Evolutionary conservation across 2,329 filamentous ascomycete species (phyloP).

Genomic region (Shiraia sp.): DNA sequence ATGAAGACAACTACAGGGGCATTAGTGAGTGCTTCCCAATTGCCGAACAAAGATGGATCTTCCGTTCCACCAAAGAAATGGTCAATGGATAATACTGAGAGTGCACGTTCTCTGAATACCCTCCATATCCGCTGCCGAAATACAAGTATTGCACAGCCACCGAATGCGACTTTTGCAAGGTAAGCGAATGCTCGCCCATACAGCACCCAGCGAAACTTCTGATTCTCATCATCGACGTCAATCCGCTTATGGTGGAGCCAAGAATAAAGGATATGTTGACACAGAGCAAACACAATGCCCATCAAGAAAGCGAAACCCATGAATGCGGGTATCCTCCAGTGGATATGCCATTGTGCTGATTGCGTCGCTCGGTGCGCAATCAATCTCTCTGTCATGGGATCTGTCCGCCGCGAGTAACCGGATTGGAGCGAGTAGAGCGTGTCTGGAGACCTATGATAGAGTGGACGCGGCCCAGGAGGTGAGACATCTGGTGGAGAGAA

Average conservation of each 20-base stretch:
- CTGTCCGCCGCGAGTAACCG: conserved; percentile 27
- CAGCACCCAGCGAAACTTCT: conserved; percentile 37
- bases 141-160: conserved; percentile 34
- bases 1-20: conserved; percentile 32
- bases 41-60: conserved; percentile 38
- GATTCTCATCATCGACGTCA: conserved; percentile 28
- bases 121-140: conserved; percentile 44
- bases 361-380: conserved; percentile 38
- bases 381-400: conserved; percentile 35
- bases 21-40: conserved; percentile 37
- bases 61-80: conserved; percentile 41
- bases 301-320: conserved; percentile 32
- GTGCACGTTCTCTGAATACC: conserved; percentile 34
- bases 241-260: conserved; percentile 31
- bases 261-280: conserved; percentile 39
- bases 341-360: conserved; percentile 34
- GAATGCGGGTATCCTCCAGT: conserved; percentile 43
- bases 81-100: conserved; percentile 42
- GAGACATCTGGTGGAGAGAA: conserved; percentile 21
- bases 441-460: conserved; percentile 24
- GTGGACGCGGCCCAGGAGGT: conserved; percentile 9
- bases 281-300: conserved; percentile 35
- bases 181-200: conserved; percentile 43
- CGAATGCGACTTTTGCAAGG: conserved; percentile 40
- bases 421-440: conserved; percentile 25